These are phyloP conservation scores for Claviceps sp. DNA, from an alignment of 2,329 filamentous ascomycete genomes.

Conservation along the genomic window DNA sequence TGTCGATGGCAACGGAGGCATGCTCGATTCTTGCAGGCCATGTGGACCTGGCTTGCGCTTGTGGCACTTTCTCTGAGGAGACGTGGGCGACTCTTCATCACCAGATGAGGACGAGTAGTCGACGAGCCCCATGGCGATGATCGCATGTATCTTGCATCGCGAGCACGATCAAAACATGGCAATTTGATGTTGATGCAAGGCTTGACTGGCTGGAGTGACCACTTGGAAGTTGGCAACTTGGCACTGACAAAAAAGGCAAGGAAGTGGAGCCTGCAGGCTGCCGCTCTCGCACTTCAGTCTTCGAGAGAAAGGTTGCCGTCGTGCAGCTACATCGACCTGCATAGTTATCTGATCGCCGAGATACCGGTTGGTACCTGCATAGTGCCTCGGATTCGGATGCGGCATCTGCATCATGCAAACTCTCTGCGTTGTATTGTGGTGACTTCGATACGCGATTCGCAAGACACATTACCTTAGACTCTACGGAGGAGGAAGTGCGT, in stretches of 20 bases:
- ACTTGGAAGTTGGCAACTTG: too few relatives aligned
- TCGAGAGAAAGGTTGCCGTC: not conserved
- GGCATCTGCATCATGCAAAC: too few relatives aligned
- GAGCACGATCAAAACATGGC: not conserved
- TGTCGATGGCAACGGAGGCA: constrained; percentile 63
- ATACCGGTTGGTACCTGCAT: not conserved
- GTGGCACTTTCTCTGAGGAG: constrained; percentile 12
- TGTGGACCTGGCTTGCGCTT: constrained; percentile 1
- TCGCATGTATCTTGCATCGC: not conserved
- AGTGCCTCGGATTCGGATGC: too few relatives aligned
- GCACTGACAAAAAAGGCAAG: not conserved
- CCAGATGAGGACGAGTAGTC: constrained; percentile 44
- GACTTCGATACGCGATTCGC: too few relatives aligned
- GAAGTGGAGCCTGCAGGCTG: not conserved
- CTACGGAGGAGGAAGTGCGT: too few relatives aligned
- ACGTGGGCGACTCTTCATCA: constrained; percentile 9
- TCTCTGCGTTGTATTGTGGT: too few relatives aligned
- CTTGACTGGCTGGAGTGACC: not conserved
- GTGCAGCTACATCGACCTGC: not conserved
- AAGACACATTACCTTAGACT: too few relatives aligned
- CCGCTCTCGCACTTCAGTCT: not conserved
- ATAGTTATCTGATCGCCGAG: not conserved
- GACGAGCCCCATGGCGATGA: constrained; percentile 32
- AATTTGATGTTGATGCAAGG: too few relatives aligned
- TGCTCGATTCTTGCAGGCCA: constrained; percentile 10